These are phyloP conservation scores for Yamadazyma dendronema DNA, from an alignment of 1,139 yeast species.

Conservation along the genomic window DNA sequence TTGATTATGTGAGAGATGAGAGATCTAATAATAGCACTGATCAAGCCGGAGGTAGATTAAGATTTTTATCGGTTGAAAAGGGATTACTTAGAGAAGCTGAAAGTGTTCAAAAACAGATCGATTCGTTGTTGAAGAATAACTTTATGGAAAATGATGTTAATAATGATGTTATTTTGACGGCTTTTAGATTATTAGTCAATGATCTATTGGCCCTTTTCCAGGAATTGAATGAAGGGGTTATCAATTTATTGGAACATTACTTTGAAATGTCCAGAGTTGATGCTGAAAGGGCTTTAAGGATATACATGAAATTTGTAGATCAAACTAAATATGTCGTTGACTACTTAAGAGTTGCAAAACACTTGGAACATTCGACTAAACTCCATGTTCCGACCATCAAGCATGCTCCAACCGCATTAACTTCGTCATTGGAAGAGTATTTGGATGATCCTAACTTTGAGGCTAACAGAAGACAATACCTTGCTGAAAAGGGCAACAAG, in stretches of 20 bases:
- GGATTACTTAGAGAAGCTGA: conserved; percentile 84
- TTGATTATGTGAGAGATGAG: conserved; percentile 80
- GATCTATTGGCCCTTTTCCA: conserved; percentile 85
- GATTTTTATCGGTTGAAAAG: conserved; percentile 67
- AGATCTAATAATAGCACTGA: conserved; percentile 42
- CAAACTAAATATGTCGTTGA: conserved; percentile 86
- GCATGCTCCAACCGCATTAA: conserved; percentile 94
- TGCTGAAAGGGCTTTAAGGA: conserved; percentile 81
- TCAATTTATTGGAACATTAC: conserved; percentile 86
- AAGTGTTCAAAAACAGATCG: conserved; percentile 79
- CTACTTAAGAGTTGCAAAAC: conserved; percentile 85
- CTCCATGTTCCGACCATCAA: conserved; percentile 92
- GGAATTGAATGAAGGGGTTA: conserved; percentile 90
- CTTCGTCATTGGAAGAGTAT: conserved; percentile 84
- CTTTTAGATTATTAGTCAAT: conserved; percentile 82
- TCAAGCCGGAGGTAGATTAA: conserved; percentile 63
- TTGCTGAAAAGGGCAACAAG: conserved; percentile 49
- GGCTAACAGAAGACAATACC: conserved; percentile 70
- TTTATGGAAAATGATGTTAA: conserved; percentile 73
- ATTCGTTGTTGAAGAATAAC: conserved; percentile 68
- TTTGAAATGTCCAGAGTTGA: conserved; percentile 87
- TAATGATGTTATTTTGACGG: conserved; percentile 79
- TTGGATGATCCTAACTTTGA: conserved; percentile 85
- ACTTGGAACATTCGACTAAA: conserved; percentile 81
- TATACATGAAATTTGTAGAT: conserved; percentile 82